Percentiles rank a stretch among this genome's conserved stretches.
Conservation (phyloP, 1,139 yeast species). For the Pichia sp. region DNA sequence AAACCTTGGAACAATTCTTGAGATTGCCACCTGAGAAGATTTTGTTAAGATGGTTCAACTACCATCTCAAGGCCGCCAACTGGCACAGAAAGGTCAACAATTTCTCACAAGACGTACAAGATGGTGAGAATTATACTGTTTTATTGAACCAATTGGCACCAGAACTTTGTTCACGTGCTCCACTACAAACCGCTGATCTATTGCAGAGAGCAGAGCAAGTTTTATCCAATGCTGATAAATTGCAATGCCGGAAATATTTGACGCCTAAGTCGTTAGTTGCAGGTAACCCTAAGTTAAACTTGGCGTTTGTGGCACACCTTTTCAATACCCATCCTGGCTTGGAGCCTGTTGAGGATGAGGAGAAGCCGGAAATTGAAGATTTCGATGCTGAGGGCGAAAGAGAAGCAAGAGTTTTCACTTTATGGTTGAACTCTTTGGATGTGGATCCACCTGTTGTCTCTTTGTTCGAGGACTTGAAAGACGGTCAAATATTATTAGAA, state of each 20-base stretch:
- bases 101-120: conserved; percentile 83
- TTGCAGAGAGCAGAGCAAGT: conserved; percentile 83
- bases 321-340: conserved; percentile 96
- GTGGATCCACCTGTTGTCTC: conserved; percentile 93
- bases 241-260: conserved; percentile 89
- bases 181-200: conserved; percentile 71
- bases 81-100: conserved; percentile 82
- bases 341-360: conserved; percentile 91
- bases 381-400: conserved; percentile 99
- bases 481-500: conserved; percentile 82
- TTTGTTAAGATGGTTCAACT: conserved; percentile 94
- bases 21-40: conserved; percentile 98
- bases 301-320: conserved; percentile 95
- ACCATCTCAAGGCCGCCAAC: conserved; percentile 90
- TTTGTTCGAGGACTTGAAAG: conserved; percentile 90
- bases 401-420: conserved; percentile 96
- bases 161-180: conserved; percentile 71
- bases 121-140: conserved; percentile 93
- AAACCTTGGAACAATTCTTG: conserved; percentile 91
- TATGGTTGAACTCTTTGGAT: conserved; percentile 94
- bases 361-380: conserved; percentile 84
- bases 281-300: conserved; percentile 93
- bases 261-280: conserved; percentile 91
- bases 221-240: conserved; percentile 78
- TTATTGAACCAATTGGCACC: conserved; percentile 87